Base-by-base conservation (phyloP, 495 filamentous ascomycete species). In the Aspergillus sclerotioniger region DNA sequence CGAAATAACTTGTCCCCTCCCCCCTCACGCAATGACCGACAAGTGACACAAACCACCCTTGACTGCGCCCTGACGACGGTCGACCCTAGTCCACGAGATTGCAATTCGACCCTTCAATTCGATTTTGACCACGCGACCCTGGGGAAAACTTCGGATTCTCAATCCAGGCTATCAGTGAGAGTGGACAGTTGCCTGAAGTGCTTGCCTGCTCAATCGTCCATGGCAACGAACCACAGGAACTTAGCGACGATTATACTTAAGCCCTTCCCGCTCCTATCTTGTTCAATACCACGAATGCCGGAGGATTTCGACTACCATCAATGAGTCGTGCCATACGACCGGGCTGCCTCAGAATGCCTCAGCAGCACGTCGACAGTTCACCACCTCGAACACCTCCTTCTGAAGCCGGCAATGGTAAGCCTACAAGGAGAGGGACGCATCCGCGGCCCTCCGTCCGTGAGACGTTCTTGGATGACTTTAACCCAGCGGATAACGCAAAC, bases 401-500 rank as follows among this genome's bases (percentile, higher is more conserved):
- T 4, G 69, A 71, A 49, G 65, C 67, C 32, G 58, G 67, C 35
- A 75, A 61, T 49, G 65, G 66, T 49, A 70, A 64, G n/a, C 56
- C 70, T 17, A 49, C 58, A 29, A 75, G 68, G 54, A 71, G 57
- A 63, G 68, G 61, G 32, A 63, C 64, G 46, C 65, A 65, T 17
- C 53, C 58, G 32, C 71, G 73, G 50, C 69, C 71, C 0, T 74
- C 77, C 21, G 70, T 77, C 43, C 76, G 73, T 46, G 79, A 84
- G 60, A 76, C 80, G 20, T 82, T 81, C 41, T 64, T 80, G 17
- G 80, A 84, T 35, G 73, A 76, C 53, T 72, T 70, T n/a, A 74
- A 73, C 8, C 66, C 70, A 35, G 62, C 72, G 32, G 79, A 79
- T 25, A 69, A 71, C 57, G 57, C 67, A 39, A 71, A 72, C 52